phyloP scores from a whole-genome alignment of 1,284 basidiomycete species.

The Cystobasidium pallidum region DNA sequence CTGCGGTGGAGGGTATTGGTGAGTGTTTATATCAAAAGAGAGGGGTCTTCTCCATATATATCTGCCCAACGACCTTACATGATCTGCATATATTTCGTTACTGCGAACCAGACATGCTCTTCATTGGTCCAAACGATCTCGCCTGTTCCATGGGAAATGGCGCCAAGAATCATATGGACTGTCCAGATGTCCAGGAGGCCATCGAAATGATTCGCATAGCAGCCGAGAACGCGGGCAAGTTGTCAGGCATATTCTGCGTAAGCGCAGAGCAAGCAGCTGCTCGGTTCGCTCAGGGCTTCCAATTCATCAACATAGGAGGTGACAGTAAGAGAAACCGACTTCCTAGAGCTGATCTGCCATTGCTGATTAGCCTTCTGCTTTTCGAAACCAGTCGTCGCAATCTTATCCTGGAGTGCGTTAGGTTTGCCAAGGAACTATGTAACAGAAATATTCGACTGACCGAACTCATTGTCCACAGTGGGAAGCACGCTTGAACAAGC shows the following conservation, averaged over 20 bases:
- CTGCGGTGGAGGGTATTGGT: conserved; percentile 54
- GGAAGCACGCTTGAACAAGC: conserved; percentile 14
- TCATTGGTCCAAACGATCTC: conserved; percentile 55
- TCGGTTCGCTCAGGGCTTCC: conserved; percentile 39
- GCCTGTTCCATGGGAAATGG: conserved; percentile 52
- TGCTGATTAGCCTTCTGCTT: neutral
- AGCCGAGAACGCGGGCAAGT: conserved; percentile 53
- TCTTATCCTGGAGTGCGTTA: conserved; percentile 26
- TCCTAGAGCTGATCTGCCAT: neutral
- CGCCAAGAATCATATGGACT: conserved; percentile 52
- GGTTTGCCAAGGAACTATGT: no score
- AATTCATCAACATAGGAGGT: conserved; percentile 38
- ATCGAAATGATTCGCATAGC: conserved; percentile 53
- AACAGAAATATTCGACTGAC: neutral
- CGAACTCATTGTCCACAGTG: neutral
- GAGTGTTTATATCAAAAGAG: conserved; percentile 5
- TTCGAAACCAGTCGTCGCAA: conserved; percentile 9
- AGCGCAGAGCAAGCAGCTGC: conserved; percentile 39
- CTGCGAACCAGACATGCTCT: conserved; percentile 51
- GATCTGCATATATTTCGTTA: no score
- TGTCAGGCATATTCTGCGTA: conserved; percentile 52
- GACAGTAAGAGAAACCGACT: conserved; percentile 13
- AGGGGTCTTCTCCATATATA: neutral
- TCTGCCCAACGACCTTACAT: no score
- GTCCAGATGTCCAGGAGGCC: conserved; percentile 46